Conservation (phyloP, 345 rosid species). For the Gossypium herbaceum region DNA sequence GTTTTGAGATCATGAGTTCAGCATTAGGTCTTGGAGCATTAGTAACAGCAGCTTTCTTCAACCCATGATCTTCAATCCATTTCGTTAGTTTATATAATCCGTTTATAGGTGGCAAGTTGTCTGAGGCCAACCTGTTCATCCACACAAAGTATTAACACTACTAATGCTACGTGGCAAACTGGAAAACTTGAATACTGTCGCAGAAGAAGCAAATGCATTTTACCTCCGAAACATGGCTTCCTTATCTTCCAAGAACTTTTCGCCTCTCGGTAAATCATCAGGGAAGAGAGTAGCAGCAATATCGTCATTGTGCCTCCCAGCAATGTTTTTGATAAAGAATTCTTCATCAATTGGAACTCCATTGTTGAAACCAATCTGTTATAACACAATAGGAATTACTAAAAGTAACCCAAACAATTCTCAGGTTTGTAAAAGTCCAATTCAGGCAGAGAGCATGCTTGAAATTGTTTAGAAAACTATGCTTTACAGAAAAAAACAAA, state of each 20-base stretch:
- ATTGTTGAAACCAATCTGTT: constrained; percentile 80
- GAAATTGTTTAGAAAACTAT: neutral
- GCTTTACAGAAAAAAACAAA: neutral
- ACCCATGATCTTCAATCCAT: constrained; percentile 80
- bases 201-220: neutral
- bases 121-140: constrained; percentile 56
- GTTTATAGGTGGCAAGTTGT: constrained; percentile 53
- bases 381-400: constrained; percentile 5
- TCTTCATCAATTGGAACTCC: constrained; percentile 85
- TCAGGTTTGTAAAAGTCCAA: neutral
- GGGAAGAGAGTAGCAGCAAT: constrained; percentile 68
- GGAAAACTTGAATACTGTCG: neutral
- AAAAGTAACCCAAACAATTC: neutral
- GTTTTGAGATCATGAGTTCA: constrained; percentile 74
- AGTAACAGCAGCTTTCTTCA: constrained; percentile 93
- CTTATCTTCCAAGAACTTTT: constrained; percentile 62
- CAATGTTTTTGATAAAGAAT: constrained; percentile 56
- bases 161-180: neutral
- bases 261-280: constrained; percentile 56
- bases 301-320: constrained; percentile 80
- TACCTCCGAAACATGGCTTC: constrained; percentile 83
- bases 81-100: constrained; percentile 67
- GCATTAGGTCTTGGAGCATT: constrained; percentile 88
- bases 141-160: neutral
- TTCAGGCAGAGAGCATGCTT: neutral